Conservation (phyloP, 257 asterid genomes). For the Penstemon eatonii region DNA sequence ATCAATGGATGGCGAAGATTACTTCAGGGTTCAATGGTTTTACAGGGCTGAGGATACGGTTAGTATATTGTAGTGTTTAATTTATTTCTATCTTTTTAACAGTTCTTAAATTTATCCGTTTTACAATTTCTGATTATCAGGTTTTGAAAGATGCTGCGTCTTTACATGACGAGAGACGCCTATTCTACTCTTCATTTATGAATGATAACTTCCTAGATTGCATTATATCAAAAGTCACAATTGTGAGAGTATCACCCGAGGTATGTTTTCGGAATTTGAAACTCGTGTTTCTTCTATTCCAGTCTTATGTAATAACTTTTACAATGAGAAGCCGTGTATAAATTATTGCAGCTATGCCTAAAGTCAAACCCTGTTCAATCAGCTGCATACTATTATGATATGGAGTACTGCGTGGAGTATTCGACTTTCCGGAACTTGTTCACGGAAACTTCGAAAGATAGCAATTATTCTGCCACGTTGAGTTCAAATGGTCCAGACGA, state of each 20-base stretch:
- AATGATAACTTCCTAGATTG: conserved; percentile 84
- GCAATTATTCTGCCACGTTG: conserved; percentile 31
- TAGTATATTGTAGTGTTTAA: conserved; percentile 28
- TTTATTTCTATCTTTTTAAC: background rate
- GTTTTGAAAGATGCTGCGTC: conserved; percentile 65
- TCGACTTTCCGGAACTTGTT: conserved; percentile 65
- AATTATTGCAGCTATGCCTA: conserved; percentile 44
- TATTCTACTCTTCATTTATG: conserved; percentile 71
- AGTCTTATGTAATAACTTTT: background rate
- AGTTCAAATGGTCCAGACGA: conserved; percentile 28
- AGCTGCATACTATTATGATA: conserved; percentile 72
- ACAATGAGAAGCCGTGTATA: background rate
- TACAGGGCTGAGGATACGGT: conserved; percentile 93
- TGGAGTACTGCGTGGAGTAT: conserved; percentile 86
- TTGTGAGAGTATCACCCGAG: conserved; percentile 46
- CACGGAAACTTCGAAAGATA: conserved; percentile 35
- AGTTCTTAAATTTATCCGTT: background rate
- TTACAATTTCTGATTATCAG: conserved; percentile 38
- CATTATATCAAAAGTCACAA: conserved; percentile 71
- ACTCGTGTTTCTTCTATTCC: background rate
- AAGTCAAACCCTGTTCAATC: conserved; percentile 35
- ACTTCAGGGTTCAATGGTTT: conserved; percentile 94
- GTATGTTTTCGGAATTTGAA: conserved; percentile 42
- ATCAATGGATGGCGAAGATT: conserved; percentile 70
- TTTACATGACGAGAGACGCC: conserved; percentile 68